Evolutionary conservation across 2,329 filamentous ascomycete species (phyloP), one percentile per base, ranked within the genome.

Genomic region (Pseudocercospora cruenta): DNA sequence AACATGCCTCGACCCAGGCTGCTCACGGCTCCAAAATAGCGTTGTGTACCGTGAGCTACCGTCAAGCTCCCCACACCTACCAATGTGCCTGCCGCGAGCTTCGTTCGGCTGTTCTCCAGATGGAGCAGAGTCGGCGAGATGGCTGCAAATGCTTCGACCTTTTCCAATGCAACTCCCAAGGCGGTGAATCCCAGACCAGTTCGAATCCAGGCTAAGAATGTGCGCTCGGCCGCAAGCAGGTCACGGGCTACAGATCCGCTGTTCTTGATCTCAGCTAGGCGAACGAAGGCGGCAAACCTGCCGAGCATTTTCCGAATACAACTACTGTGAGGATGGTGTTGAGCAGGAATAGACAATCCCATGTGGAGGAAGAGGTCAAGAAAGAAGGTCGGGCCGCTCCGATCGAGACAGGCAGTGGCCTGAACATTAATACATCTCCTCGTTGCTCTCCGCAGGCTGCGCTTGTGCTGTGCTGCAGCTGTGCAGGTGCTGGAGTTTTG

Each of bases 201-300:
- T 10, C 83, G 79, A 10, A 82, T 80, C 84, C 83, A 86, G 31
- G 83, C 81, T 21, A 86, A 79, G 70, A 84, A 85, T 2, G 82
- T 86, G 10, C 84, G 81, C 72, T 86, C 85, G 53, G 81, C 82
- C 21, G 85, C 84, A 36, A 86, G 82, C 65, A 86, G 82, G 70
- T 86, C 84, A 49, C 83, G 81, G 9, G 83, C 83, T 28, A 82
- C 78, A 12, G 80, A 83, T 63, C 83, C 83, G 8, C 81, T 83
- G 74, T 85, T 85, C 63, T 80, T 76, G 71, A 75, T 58, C 12
- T 71, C 68, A 31, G 68, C 65, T 8, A 69, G 59, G 26, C 63
- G 68, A 49, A 71, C 60, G 49, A 67, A 36, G 45, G 62, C 7
- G n/a, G 43, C 43, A n/a, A 49, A 3, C 22, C 45, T 21, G 24